Conservation (phyloP, 495 filamentous ascomycete genomes). For the Umbilicaria muhlenbergii region DNA sequence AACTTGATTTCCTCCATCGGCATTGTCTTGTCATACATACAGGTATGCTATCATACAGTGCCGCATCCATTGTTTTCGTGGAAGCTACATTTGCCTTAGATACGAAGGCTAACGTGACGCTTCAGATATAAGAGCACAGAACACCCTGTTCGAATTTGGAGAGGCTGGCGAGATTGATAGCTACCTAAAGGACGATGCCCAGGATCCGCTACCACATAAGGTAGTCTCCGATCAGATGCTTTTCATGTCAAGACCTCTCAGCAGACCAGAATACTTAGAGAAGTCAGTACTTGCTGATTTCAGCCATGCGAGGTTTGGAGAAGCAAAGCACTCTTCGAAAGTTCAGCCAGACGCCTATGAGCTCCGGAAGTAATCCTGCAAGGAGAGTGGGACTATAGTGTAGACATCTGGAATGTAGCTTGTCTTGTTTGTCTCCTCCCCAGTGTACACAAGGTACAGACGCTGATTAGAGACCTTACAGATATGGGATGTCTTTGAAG, state of each 20-base stretch:
- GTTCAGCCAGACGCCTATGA: constrained; percentile 28
- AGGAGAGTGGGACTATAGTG: constrained; percentile 23
- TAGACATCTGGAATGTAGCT: constrained; percentile 29
- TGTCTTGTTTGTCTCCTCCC: constrained; percentile 22
- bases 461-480: constrained; percentile 2
- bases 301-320: constrained; percentile 20
- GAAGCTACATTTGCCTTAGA: too few species aligned
- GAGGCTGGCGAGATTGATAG: too few species aligned
- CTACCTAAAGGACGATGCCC: too few species aligned
- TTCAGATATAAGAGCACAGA: too few species aligned
- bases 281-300: constrained; percentile 17
- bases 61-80: too few species aligned
- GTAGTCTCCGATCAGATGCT: constrained; percentile 17
- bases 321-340: constrained; percentile 9
- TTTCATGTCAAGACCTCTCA: constrained; percentile 16
- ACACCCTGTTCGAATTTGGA: too few species aligned
- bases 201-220: constrained; percentile 3
- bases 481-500: constrained; percentile 20
- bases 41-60: too few species aligned
- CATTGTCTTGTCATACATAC: too few species aligned
- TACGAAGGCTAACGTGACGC: too few species aligned
- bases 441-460: constrained; percentile 9
- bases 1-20: too few species aligned
- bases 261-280: constrained; percentile 8
- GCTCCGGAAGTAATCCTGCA: constrained; percentile 31